Conservation (phyloP, 2,329 filamentous ascomycete genomes). For the Aspergillus sojae region DNA sequence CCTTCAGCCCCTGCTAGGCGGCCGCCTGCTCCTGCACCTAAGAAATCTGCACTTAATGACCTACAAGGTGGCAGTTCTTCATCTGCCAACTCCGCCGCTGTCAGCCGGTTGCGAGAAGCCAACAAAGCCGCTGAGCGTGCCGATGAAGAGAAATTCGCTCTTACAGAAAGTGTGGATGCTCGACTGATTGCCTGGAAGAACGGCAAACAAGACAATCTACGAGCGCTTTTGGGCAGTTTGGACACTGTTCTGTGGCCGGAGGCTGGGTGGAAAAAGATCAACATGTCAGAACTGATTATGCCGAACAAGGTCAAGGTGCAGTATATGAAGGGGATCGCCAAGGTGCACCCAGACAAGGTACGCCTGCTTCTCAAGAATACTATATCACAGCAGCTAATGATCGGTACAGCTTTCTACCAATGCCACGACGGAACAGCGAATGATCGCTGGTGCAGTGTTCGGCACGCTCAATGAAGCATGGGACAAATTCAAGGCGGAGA, state of each 20-base stretch:
- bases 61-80: slow-evolving; percentile 45
- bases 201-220: slow-evolving; percentile 88
- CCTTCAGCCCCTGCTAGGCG: slow-evolving; percentile 51
- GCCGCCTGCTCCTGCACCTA: slow-evolving; percentile 47
- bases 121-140: slow-evolving; percentile 83
- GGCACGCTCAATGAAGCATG: slow-evolving; percentile 68
- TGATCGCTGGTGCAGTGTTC: slow-evolving; percentile 68
- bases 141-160: slow-evolving; percentile 89
- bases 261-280: slow-evolving; percentile 95
- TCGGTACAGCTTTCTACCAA: slow-evolving; percentile 57
- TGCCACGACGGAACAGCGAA: slow-evolving; percentile 68
- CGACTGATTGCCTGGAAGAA: slow-evolving; percentile 79
- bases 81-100: slow-evolving; percentile 67
- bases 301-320: slow-evolving; percentile 94
- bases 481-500: slow-evolving; percentile 69
- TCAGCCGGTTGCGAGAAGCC: slow-evolving; percentile 77
- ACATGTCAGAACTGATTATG: slow-evolving; percentile 89
- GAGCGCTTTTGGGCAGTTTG: slow-evolving; percentile 82
- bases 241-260: slow-evolving; percentile 89
- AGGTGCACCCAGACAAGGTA: slow-evolving; percentile 99
- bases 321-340: slow-evolving; percentile 99
- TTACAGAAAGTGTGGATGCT: slow-evolving; percentile 83
- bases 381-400: slow-evolving; percentile 1
- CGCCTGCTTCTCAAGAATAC: slow-evolving; percentile 35
- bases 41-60: slow-evolving; percentile 38